These are phyloP conservation scores for cucumber (Cucumis sativus) DNA, from an alignment of 306 rosid species.

Conservation along the genomic window Cucumber_9930_V3 NC_026655.2:2240001-2240500, in stretches of 20 bases:
- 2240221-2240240: neutral
- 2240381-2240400: neutral
- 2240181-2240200: neutral
- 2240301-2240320: neutral
- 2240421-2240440: neutral
- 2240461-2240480: neutral
- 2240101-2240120: neutral
- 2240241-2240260: neutral
- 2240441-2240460: neutral
- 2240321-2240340: neutral
- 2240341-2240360: neutral
- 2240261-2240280: neutral
- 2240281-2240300: neutral
- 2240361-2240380: neutral
- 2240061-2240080: constrained; percentile 1
- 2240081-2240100: neutral
- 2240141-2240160: neutral
- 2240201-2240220: neutral
- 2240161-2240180: neutral
- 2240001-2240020: constrained; percentile 96
- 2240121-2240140: neutral
- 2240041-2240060: neutral
- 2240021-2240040: constrained; percentile 91
- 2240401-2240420: neutral
- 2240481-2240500: neutral